Conservation (phyloP, 202 grass and related monocot genomes). For the Eragrostis tef region DNA sequence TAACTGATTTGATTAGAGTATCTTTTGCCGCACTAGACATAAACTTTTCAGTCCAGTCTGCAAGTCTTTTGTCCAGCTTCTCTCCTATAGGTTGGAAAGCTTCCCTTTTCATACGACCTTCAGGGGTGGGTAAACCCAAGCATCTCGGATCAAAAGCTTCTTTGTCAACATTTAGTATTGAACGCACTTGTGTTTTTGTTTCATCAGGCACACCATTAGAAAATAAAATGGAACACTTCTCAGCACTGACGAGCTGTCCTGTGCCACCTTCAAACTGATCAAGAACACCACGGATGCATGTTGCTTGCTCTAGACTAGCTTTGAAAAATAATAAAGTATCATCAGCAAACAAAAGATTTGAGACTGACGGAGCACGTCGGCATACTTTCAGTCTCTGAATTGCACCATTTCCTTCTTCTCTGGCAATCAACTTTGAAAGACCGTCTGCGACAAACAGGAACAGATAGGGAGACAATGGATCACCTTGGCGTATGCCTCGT, state of each 20-base stretch:
- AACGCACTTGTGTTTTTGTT: too few relatives aligned
- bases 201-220: background rate
- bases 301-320: too few relatives aligned
- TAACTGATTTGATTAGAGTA: background rate
- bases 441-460: background rate
- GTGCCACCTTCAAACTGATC: too few relatives aligned
- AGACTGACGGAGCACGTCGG: background rate
- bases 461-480: background rate
- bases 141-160: background rate
- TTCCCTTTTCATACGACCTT: background rate
- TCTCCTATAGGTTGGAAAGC: fast-evolving
- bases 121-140: background rate
- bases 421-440: background rate
- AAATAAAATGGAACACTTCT: background rate
- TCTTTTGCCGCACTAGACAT: background rate
- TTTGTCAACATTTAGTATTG: background rate
- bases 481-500: background rate
- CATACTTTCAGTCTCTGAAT: background rate
- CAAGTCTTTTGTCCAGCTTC: fast-evolving
- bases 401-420: background rate
- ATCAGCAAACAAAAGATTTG: background rate
- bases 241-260: too few relatives aligned
- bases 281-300: too few relatives aligned
- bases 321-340: background rate
- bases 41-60: background rate